Conservation (phyloP, 2,329 filamentous ascomycete genomes). For the Sphaerulina vaccinii region DNA sequence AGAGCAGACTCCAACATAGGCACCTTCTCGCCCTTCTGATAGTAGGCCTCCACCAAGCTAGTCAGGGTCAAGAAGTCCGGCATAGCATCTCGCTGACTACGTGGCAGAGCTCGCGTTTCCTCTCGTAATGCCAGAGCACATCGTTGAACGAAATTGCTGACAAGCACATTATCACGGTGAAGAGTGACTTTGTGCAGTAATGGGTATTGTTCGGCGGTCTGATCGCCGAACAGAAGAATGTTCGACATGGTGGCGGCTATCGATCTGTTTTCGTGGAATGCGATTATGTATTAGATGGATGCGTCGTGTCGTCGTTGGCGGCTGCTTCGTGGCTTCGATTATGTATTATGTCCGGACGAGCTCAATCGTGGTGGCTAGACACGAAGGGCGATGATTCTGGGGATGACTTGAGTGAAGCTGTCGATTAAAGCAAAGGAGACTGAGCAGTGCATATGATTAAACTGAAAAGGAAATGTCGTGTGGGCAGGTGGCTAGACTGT, state of each 20-base stretch:
- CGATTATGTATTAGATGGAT: constrained; percentile 3
- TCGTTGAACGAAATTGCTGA: constrained; percentile 62
- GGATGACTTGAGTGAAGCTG: constrained; percentile 10
- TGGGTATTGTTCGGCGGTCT: constrained; percentile 65
- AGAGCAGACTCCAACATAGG: constrained; percentile 64
- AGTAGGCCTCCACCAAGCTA: constrained; percentile 65
- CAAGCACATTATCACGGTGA: constrained; percentile 56
- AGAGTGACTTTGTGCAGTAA: constrained; percentile 55
- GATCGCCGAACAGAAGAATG: constrained; percentile 67
- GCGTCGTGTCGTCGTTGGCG: background rate
- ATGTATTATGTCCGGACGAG: constrained; percentile 2
- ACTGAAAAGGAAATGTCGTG: constrained; percentile 24
- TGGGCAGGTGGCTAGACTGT: constrained; percentile 39
- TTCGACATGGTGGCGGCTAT: constrained; percentile 40
- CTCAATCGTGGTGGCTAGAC: constrained; percentile 38
- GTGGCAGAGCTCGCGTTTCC: constrained; percentile 59
- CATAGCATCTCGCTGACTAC: constrained; percentile 57
- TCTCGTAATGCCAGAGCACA: constrained; percentile 58
- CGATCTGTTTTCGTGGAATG: background rate
- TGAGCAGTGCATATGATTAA: constrained; percentile 10
- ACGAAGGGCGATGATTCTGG: constrained; percentile 26
- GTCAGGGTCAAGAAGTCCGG: constrained; percentile 63
- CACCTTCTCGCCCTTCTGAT: constrained; percentile 56
- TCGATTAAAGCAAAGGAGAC: constrained; percentile 14
- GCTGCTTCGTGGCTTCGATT: constrained; percentile 17